Percentiles rank a stretch among this genome's conserved stretches.
Conservation (phyloP, 2,329 filamentous ascomycete species). For the Ciborinia camelliae region DNA sequence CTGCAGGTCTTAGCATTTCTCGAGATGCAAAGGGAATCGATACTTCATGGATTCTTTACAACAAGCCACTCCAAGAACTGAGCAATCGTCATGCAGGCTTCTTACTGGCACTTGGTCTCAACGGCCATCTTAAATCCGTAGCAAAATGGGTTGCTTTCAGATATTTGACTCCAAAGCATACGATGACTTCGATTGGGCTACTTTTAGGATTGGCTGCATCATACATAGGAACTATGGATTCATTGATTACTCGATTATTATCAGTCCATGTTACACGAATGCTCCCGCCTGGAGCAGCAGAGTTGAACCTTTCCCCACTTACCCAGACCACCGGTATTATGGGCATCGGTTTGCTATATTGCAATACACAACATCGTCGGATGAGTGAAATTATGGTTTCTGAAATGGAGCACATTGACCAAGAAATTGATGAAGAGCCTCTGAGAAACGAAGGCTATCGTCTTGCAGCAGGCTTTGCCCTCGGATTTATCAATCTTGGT, state of each 20-base stretch:
- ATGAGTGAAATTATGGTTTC: conserved; percentile 99
- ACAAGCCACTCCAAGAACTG: conserved; percentile 81
- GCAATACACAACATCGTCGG: conserved; percentile 89
- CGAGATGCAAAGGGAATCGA: conserved; percentile 89
- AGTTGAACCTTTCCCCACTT: conserved; percentile 86
- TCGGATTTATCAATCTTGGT: conserved; percentile 91
- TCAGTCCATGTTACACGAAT: conserved; percentile 96
- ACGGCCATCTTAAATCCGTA: conserved; percentile 88
- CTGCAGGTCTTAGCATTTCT: conserved; percentile 89
- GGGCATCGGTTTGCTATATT: conserved; percentile 93
- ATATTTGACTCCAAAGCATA: conserved; percentile 97
- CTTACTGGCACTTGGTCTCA: conserved; percentile 82
- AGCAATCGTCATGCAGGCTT: conserved; percentile 97
- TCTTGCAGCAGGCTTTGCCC: conserved; percentile 85
- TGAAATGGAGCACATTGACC: conserved; percentile 84
- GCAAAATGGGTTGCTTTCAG: conserved; percentile 99
- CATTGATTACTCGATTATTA: conserved; percentile 83
- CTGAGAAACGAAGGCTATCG: conserved; percentile 94
- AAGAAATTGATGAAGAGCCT: conserved; percentile 76
- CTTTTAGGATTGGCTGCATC: conserved; percentile 88
- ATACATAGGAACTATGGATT: conserved; percentile 96
- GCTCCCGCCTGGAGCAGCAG: conserved; percentile 86
- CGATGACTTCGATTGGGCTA: conserved; percentile 97
- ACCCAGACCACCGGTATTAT: conserved; percentile 96
- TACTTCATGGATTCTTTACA: conserved; percentile 98